A percentile compares a stretch with the other conserved stretches of the same genome.
Evolutionary conservation across 2,329 filamentous ascomycete species (phyloP).

Genomic region (Diaporthe capsici): DNA sequence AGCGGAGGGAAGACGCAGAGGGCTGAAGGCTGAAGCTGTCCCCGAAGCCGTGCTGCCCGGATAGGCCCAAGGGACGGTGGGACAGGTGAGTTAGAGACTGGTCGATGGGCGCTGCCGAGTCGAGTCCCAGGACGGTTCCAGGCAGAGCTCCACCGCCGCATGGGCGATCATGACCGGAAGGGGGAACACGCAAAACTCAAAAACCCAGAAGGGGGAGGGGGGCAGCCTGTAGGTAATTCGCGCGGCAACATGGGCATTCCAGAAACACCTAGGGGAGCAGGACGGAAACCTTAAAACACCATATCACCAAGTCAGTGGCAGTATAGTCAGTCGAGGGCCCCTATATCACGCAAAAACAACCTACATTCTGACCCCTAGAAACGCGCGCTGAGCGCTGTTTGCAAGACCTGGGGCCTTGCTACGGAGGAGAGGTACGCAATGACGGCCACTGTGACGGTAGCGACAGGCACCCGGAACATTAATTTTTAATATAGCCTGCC

Average conservation of each 20-base stretch:
- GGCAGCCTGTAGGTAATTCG: constrained; percentile 25
- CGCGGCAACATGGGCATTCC: constrained; percentile 23
- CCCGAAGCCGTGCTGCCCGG: constrained; percentile 6
- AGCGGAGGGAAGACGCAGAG: background rate
- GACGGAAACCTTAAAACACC: constrained; percentile 23
- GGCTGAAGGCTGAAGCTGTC: constrained; percentile 8
- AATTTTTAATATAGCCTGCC: background rate
- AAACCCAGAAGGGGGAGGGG: constrained; percentile 20
- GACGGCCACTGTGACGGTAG: constrained; percentile 14
- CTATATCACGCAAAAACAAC: background rate
- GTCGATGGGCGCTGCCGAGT: constrained; percentile 25
- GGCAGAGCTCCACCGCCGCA: constrained; percentile 24
- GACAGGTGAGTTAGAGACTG: background rate
- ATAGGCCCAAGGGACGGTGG: background rate
- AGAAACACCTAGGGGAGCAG: constrained; percentile 24
- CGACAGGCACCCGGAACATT: constrained; percentile 33
- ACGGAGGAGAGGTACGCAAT: background rate
- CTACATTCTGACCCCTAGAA: background rate
- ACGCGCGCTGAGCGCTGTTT: constrained; percentile 2
- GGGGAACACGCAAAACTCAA: constrained; percentile 26
- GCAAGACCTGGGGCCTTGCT: background rate
- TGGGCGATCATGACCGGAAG: constrained; percentile 22
- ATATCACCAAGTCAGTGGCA: constrained; percentile 14
- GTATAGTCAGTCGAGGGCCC: constrained; percentile 1
- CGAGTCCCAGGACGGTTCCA: constrained; percentile 17